Conservation (phyloP, 306 rosid genomes). For the Purshia tridentata region DNA sequence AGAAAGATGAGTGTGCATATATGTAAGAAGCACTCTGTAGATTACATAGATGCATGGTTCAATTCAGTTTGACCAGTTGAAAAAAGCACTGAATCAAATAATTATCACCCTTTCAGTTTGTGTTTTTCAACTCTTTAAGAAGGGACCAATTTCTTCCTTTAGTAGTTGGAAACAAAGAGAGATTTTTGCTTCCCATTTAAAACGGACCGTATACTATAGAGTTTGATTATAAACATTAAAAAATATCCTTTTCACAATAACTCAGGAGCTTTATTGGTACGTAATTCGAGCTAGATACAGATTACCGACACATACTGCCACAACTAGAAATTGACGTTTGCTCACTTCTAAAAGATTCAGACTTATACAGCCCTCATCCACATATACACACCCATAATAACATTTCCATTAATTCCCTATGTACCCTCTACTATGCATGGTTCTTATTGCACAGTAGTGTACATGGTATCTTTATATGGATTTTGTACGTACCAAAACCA, state of each 20-base stretch:
- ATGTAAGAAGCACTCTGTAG: neutral
- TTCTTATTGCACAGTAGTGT: slow-evolving; percentile 7
- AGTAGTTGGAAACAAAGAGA: neutral
- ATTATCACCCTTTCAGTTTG: neutral
- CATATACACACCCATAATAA: neutral
- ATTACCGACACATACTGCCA: neutral
- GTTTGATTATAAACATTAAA: neutral
- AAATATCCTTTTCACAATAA: slow-evolving; percentile 9
- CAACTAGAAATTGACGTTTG: slow-evolving; percentile 13
- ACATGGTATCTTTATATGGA: neutral
- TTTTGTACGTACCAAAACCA: neutral
- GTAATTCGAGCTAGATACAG: slow-evolving; percentile 10
- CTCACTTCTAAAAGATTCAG: slow-evolving; percentile 1
- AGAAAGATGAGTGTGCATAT: too few species aligned
- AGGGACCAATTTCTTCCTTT: slow-evolving; percentile 3
- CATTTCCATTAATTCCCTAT: slow-evolving; percentile 4
- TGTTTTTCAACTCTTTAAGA: neutral
- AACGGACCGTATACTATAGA: neutral
- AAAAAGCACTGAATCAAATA: neutral
- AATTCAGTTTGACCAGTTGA: neutral
- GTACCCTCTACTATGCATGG: slow-evolving; percentile 2
- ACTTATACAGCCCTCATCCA: neutral
- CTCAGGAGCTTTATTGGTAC: slow-evolving; percentile 16
- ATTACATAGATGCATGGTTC: neutral
- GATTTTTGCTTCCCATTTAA: slow-evolving; percentile 8